phyloP scores from a whole-genome alignment of 768 basidiomycete genomes.

The Lactarius indigo region DNA sequence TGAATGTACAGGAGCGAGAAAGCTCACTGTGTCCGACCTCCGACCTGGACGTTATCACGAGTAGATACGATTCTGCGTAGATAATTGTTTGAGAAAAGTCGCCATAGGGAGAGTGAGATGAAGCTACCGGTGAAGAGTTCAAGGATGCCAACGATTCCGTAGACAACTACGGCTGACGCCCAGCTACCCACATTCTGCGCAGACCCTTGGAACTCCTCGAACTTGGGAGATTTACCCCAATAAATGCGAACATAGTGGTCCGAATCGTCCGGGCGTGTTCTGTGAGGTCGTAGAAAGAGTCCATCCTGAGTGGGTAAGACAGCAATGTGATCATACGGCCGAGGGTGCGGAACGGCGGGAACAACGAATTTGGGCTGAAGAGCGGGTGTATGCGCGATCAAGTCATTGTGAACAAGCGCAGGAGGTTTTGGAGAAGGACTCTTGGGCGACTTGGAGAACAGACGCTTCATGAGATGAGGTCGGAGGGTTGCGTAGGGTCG shows the following conservation, averaged over 20 bases:
- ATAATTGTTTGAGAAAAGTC: constrained; percentile 6
- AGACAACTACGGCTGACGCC: constrained; percentile 55
- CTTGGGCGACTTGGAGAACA: constrained; percentile 24
- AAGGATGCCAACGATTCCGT: constrained; percentile 74
- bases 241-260: constrained; percentile 46
- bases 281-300: constrained; percentile 62
- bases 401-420: background rate
- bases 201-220: constrained; percentile 48
- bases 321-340: constrained; percentile 66
- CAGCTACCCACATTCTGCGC: constrained; percentile 45
- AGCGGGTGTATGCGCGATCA: constrained; percentile 28
- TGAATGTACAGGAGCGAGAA: background rate
- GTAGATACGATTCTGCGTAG: constrained; percentile 62
- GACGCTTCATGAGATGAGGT: constrained; percentile 21
- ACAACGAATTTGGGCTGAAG: constrained; percentile 63
- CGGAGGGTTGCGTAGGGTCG: background rate
- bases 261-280: constrained; percentile 31
- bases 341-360: constrained; percentile 72
- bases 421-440: constrained; percentile 5
- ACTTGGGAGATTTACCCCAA: constrained; percentile 56
- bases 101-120: constrained; percentile 9
- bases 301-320: constrained; percentile 56
- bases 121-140: constrained; percentile 66
- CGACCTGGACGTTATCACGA: constrained; percentile 63
- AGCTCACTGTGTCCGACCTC: constrained; percentile 65